phyloP scores from a whole-genome alignment of 2,329 filamentous ascomycete genomes.

The Trichoderma sp. region DNA sequence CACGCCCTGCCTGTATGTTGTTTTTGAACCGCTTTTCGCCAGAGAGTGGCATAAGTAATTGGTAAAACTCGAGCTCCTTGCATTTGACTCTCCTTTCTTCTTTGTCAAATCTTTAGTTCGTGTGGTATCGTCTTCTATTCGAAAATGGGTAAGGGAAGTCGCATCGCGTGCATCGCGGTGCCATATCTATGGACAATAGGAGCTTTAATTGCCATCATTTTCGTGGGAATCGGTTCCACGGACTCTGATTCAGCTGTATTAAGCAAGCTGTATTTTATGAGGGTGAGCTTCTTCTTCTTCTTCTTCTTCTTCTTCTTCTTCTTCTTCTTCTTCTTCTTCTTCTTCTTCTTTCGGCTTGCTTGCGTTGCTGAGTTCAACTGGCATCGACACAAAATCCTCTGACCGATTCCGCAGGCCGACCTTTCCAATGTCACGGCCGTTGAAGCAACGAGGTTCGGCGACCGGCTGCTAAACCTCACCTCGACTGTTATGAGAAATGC shows the following conservation, averaged over 20 bases:
- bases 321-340: too few species aligned
- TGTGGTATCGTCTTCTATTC: neutral
- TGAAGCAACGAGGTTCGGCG: neutral
- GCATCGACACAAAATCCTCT: neutral
- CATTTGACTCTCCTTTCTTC: neutral
- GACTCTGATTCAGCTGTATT: neutral
- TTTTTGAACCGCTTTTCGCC: neutral
- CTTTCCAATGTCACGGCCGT: constrained; percentile 8
- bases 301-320: too few species aligned
- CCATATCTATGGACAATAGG: constrained; percentile 13
- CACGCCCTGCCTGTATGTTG: neutral
- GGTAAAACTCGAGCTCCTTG: neutral
- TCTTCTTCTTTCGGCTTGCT: neutral
- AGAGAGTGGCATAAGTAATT: neutral
- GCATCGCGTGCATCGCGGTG: constrained; percentile 1
- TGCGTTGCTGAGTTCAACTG: neutral
- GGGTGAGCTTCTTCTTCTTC: too few species aligned
- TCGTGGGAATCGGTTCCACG: constrained; percentile 10
- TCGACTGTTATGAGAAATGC: neutral
- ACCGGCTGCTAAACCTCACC: constrained; percentile 1
- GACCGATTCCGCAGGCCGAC: neutral
- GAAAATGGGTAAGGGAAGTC: constrained; percentile 3
- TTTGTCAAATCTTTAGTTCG: neutral
- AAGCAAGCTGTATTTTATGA: constrained; percentile 6
- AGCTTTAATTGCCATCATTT: constrained; percentile 3